A percentile compares a stretch with the other conserved stretches of the same genome.
Evolutionary conservation across 1,139 yeast genomes (phyloP).

Genomic region (Meyerozyma elateridarum): DNA sequence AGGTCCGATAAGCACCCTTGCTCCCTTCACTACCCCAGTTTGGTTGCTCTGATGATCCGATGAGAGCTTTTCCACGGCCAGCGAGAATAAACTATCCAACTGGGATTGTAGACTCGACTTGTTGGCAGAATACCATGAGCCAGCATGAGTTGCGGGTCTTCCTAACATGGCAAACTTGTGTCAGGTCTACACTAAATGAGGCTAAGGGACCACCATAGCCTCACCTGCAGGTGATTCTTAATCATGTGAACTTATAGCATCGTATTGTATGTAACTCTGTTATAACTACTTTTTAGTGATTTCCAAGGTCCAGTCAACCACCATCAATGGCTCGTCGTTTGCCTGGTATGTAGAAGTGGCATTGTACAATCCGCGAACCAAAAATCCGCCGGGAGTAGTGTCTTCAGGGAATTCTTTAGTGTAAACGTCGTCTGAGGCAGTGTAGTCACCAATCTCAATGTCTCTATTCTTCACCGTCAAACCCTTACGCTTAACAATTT

Average conservation of each 20-base stretch:
- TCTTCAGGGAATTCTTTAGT: constrained; percentile 30
- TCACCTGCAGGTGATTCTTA: too few relatives aligned
- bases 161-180: constrained; percentile 27
- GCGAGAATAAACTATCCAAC: constrained; percentile 39
- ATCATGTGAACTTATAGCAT: too few relatives aligned
- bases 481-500: constrained; percentile 37
- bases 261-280: background rate
- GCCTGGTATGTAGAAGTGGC: constrained; percentile 33
- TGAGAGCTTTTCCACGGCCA: constrained; percentile 14
- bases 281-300: constrained; percentile 22
- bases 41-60: constrained; percentile 9
- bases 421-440: constrained; percentile 28
- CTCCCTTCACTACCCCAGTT: constrained; percentile 37
- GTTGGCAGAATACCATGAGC: constrained; percentile 74
- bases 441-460: constrained; percentile 26
- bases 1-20: constrained; percentile 59
- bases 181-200: too few relatives aligned
- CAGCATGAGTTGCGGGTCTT: constrained; percentile 80
- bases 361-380: constrained; percentile 33
- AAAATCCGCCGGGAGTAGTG: constrained; percentile 38
- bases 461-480: constrained; percentile 31
- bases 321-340: constrained; percentile 26
- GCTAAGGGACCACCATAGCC: too few relatives aligned
- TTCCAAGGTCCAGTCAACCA: constrained; percentile 33
- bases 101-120: constrained; percentile 41